These are phyloP conservation scores for Ascochyta koolunga DNA, from an alignment of 2,329 filamentous ascomycete species.

Conservation along the genomic window DNA sequence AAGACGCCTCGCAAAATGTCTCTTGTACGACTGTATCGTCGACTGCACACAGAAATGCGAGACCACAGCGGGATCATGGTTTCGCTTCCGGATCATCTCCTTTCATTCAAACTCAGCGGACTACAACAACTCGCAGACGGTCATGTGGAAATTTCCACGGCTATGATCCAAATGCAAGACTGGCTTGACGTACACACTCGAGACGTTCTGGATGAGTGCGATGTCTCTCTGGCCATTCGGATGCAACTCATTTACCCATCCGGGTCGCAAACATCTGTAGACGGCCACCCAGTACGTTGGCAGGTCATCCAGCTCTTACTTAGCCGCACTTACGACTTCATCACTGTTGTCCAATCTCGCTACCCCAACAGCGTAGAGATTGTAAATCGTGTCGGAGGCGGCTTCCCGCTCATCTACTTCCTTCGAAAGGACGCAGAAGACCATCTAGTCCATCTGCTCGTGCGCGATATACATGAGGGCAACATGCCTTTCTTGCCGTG, in stretches of 20 bases:
- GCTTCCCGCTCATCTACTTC: conserved; percentile 64
- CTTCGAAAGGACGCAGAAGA: conserved; percentile 51
- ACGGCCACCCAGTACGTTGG: conserved; percentile 52
- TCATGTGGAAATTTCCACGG: conserved; percentile 48
- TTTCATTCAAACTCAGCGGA: conserved; percentile 69
- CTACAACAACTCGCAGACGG: conserved; percentile 62
- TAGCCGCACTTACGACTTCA: conserved; percentile 31
- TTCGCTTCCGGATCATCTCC: conserved; percentile 66
- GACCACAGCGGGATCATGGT: conserved; percentile 61
- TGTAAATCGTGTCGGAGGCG: conserved; percentile 38
- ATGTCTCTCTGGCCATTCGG: conserved; percentile 50
- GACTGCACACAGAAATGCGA: conserved; percentile 53
- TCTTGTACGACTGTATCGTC: conserved; percentile 41
- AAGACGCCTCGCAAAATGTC: conserved; percentile 48
- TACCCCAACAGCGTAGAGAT: conserved; percentile 60
- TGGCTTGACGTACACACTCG: conserved; percentile 59
- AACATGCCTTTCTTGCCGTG: conserved; percentile 36
- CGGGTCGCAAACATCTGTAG: conserved; percentile 48
- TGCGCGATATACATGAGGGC: conserved; percentile 41
- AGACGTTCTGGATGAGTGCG: conserved; percentile 69
- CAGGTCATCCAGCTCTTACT: conserved; percentile 46
- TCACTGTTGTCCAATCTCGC: conserved; percentile 42
- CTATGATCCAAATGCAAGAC: conserved; percentile 59
- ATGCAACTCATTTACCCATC: conserved; percentile 55
- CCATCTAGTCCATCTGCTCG: conserved; percentile 34